Evolutionary conservation across 148 eudicot species (phyloP).

Genomic region (Pharnaceum exiguum): DNA sequence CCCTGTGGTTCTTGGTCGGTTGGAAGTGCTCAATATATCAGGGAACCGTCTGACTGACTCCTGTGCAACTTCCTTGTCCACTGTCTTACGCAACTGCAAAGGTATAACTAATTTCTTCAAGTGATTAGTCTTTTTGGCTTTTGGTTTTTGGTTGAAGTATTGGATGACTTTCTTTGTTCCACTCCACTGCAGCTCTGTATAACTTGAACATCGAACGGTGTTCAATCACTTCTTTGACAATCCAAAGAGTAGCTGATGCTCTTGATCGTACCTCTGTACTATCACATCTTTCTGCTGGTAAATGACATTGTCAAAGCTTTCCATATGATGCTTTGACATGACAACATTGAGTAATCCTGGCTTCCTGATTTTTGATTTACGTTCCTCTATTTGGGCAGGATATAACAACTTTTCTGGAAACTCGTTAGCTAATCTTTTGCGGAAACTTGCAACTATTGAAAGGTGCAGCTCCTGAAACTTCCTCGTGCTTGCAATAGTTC

Average conservation of each 20-base stretch:
- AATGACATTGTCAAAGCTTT: not conserved
- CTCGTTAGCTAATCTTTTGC: slow-evolving; percentile 50
- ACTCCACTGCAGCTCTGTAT: slow-evolving; percentile 61
- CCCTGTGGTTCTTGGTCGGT: slow-evolving; percentile 65
- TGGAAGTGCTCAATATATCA: slow-evolving; percentile 89
- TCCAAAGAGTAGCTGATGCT: slow-evolving; percentile 73
- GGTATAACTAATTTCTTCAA: slow-evolving; percentile 31
- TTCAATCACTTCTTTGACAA: slow-evolving; percentile 79
- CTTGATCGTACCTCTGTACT: slow-evolving; percentile 57
- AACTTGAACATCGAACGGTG: slow-evolving; percentile 81
- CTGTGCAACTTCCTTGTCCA: slow-evolving; percentile 70
- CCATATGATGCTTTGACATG: slow-evolving; percentile 6
- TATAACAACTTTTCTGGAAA: slow-evolving; percentile 63
- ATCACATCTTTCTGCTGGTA: slow-evolving; percentile 71
- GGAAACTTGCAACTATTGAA: slow-evolving; percentile 59
- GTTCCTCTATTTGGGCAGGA: slow-evolving; percentile 53
- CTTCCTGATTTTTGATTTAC: not conserved
- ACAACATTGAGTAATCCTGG: slow-evolving; percentile 4
- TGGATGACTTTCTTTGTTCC: not conserved
- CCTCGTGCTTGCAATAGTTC: not conserved
- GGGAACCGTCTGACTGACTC: slow-evolving; percentile 91
- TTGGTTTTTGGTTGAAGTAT: not conserved
- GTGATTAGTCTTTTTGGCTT: not conserved
- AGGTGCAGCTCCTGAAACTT: slow-evolving; percentile 30
- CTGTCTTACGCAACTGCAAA: slow-evolving; percentile 70